A percentile compares a stretch with the other conserved stretches of the same genome.
phyloP scores from a whole-genome alignment of 1,139 yeast species.

The Kluyveromyces sp. region DNA sequence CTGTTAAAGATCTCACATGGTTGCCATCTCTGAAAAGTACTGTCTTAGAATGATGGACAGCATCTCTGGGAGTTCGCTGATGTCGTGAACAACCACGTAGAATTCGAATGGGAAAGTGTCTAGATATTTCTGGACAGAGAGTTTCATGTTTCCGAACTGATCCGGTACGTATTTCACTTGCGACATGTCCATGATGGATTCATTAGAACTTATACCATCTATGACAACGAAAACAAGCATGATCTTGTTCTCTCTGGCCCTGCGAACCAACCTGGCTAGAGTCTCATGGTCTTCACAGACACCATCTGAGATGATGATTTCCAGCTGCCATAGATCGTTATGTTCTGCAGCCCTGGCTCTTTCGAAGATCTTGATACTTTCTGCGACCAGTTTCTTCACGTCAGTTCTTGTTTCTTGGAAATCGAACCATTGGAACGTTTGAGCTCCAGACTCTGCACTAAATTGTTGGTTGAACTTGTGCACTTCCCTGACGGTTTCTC shows the following conservation, averaged over 20 bases:
- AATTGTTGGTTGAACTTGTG: constrained; percentile 88
- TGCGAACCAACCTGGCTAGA: constrained; percentile 73
- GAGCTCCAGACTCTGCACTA: constrained; percentile 75
- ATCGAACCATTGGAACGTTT: constrained; percentile 80
- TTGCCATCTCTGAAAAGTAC: constrained; percentile 70
- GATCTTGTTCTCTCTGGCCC: constrained; percentile 84
- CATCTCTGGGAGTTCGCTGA: constrained; percentile 87
- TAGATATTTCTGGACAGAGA: constrained; percentile 77
- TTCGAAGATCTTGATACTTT: constrained; percentile 68
- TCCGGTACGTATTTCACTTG: constrained; percentile 78
- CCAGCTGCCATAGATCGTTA: constrained; percentile 83
- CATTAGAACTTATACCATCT: constrained; percentile 79
- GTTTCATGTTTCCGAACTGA: constrained; percentile 59
- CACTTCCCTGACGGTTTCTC: constrained; percentile 74
- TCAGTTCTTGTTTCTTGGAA: constrained; percentile 88
- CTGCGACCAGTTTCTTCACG: constrained; percentile 62
- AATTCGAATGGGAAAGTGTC: constrained; percentile 96
- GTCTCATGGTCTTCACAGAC: constrained; percentile 92
- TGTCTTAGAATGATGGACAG: constrained; percentile 84
- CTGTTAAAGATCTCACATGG: too few species aligned
- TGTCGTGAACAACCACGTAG: constrained; percentile 87
- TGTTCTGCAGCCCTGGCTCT: constrained; percentile 49
- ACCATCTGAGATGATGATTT: constrained; percentile 91
- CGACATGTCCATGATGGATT: constrained; percentile 89
- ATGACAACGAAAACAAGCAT: constrained; percentile 94